Conservation (phyloP, 2,329 filamentous ascomycete genomes). For the Epichloe uncinata region DNA sequence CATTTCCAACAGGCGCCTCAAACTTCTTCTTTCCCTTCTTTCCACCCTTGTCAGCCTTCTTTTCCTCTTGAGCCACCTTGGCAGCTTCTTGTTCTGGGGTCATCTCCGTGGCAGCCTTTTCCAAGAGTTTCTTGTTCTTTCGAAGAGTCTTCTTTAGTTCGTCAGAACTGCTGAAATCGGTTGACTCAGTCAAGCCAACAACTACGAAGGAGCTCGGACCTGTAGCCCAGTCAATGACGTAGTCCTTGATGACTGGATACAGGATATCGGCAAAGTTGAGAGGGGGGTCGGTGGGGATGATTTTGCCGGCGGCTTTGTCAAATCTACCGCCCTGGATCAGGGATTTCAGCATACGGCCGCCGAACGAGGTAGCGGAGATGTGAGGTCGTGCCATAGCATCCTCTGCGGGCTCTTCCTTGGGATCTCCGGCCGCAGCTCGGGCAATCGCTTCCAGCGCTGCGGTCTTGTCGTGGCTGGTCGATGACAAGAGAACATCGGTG, state of each 20-base stretch:
- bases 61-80: conserved; percentile 34
- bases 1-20: conserved; percentile 41
- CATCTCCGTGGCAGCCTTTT: conserved; percentile 51
- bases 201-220: conserved; percentile 79
- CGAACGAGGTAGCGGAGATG: conserved; percentile 46
- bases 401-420: conserved; percentile 27
- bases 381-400: conserved; percentile 34
- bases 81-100: conserved; percentile 38
- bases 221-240: conserved; percentile 72
- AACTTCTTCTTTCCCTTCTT: conserved; percentile 30
- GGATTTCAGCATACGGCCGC: conserved; percentile 78
- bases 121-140: conserved; percentile 57
- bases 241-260: conserved; percentile 66
- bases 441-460: conserved; percentile 58
- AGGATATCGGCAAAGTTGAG: conserved; percentile 69
- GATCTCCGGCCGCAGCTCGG: conserved; percentile 45
- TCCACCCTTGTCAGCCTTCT: conserved; percentile 27
- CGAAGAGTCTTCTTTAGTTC: conserved; percentile 58
- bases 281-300: conserved; percentile 60
- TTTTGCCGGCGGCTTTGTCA: conserved; percentile 56
- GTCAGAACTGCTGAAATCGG: conserved; percentile 51
- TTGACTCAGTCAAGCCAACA: conserved; percentile 64
- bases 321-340: conserved; percentile 83
- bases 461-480: conserved; percentile 57
- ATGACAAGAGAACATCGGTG: conserved; percentile 65